These are phyloP conservation scores for Globisporangium splendens DNA, from an alignment of 352 stramenopile species.

Conservation along the genomic window DNA sequence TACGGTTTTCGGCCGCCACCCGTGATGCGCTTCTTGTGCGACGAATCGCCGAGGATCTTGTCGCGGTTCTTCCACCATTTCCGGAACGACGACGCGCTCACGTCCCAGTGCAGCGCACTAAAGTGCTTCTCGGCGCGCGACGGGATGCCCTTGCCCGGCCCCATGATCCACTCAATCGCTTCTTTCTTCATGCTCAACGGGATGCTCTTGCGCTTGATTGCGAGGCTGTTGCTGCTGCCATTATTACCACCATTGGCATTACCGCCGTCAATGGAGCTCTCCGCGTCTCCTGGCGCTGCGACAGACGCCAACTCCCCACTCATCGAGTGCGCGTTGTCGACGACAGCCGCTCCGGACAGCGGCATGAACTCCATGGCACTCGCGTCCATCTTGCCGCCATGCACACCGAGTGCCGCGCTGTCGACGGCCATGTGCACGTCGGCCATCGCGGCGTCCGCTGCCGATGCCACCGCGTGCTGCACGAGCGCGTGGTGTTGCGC, in stretches of 20 bases:
- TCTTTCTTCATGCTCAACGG: constrained; percentile 82
- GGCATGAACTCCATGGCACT: constrained; percentile 27
- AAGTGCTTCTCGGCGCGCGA: constrained; percentile 76
- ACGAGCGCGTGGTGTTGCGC: constrained; percentile 13
- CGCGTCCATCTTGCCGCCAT: constrained; percentile 9
- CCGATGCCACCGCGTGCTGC: constrained; percentile 13
- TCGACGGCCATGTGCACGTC: constrained; percentile 1
- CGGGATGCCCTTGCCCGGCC: constrained; percentile 61
- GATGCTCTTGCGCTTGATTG: constrained; percentile 71
- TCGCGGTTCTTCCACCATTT: constrained; percentile 87
- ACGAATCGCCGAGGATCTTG: constrained; percentile 68
- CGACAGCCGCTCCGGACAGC: constrained; percentile 17
- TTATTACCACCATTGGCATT: not conserved
- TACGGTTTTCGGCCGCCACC: constrained; percentile 71
- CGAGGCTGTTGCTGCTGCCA: constrained; percentile 6
- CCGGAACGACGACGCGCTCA: constrained; percentile 71
- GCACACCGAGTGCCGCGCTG: not conserved
- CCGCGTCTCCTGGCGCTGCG: not conserved
- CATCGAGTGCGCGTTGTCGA: constrained; percentile 10
- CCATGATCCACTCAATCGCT: constrained; percentile 78
- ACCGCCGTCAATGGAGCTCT: not conserved
- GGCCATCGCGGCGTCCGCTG: constrained; percentile 3
- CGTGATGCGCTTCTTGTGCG: constrained; percentile 68
- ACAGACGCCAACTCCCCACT: not conserved
- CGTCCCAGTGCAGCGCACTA: constrained; percentile 62